Evolutionary conservation across 1,284 basidiomycete genomes (phyloP), one percentile per base, ranked within the genome.

Genomic region (Malassezia slooffiae): DNA sequence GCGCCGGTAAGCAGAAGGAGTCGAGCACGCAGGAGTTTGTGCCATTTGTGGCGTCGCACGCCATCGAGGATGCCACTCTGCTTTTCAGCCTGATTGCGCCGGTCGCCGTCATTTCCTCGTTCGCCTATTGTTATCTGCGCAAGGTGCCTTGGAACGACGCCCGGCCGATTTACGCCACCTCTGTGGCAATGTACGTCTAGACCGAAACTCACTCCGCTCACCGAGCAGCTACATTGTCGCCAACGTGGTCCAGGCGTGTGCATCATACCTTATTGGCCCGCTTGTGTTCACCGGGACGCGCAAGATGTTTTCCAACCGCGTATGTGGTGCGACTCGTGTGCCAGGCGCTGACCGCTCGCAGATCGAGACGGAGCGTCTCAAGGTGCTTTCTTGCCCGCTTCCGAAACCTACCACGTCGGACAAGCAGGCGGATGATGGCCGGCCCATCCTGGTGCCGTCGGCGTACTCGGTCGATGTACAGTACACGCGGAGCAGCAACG

Each of bases 101-200:
- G 4, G 38, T 52, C n/a, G 36, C 58, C 38, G 62, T 69, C 58
- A 58, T 69, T 24, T 64, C 48, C 28, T 52, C 55, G 5, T 52
- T 50, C 10, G 50, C 43, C 29, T 67, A 61, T 54, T 39, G 56
- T 9, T 69, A 64, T 38, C 52, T 60, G 30, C 32, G 64, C 28
- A 65, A 67, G 41, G 53, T 59, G 38, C 58, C 60, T 13, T 69
- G 66, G 66, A 40, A 50, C 15, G 53, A 57, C 33, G 60, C 63
- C 41, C 63, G 62, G 45, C 38, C 50, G 9, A 29, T 47, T 5
- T 57, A 52, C 17, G 51, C 40, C 17, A 29, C 62, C 24, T 52
- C 58, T 8, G 58, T 67, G 0, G 52, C 50, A 0, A 33, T 58
- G 55, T 58, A 34, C 49, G 57, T 39, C 11, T n/a, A n/a, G n/a